Evolutionary conservation across 1,284 basidiomycete genomes (phyloP).

Genomic region (Pseudozyma hubeiensis): DNA sequence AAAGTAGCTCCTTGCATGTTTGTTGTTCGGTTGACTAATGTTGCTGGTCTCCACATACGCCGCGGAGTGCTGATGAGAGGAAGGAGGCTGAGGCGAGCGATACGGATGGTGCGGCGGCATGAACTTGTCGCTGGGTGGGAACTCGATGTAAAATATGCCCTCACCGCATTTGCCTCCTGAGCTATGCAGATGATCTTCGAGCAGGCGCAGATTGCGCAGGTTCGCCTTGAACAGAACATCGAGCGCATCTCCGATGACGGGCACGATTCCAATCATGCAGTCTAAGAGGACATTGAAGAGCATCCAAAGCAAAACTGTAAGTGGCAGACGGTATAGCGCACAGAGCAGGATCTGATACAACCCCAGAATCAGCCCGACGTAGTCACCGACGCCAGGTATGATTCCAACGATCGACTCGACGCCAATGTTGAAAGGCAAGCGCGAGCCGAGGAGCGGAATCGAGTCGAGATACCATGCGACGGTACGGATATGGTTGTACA

Average conservation of each 20-base stretch:
- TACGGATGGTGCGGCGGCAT: slow-evolving; percentile 4
- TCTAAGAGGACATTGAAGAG: slow-evolving; percentile 62
- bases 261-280: slow-evolving; percentile 61
- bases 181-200: slow-evolving; percentile 61
- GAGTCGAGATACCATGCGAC: slow-evolving; percentile 59
- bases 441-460: slow-evolving; percentile 42
- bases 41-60: neutral
- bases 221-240: slow-evolving; percentile 67
- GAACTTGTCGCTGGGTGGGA: slow-evolving; percentile 34
- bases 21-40: neutral
- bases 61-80: neutral
- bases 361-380: slow-evolving; percentile 57
- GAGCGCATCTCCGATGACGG: slow-evolving; percentile 64
- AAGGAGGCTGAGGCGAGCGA: slow-evolving; percentile 1
- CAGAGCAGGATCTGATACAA: slow-evolving; percentile 63
- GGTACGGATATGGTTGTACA: slow-evolving; percentile 66
- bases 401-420: slow-evolving; percentile 56
- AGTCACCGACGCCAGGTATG: slow-evolving; percentile 64
- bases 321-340: slow-evolving; percentile 62
- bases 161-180: slow-evolving; percentile 40
- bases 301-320: slow-evolving; percentile 56
- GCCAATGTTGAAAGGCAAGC: slow-evolving; percentile 53
- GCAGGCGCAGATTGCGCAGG: slow-evolving; percentile 57
- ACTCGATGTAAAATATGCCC: slow-evolving; percentile 44
- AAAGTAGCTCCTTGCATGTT: slow-evolving; percentile 7